phyloP scores from a whole-genome alignment of 768 basidiomycete genomes.

The Dendrothele bispora region DNA sequence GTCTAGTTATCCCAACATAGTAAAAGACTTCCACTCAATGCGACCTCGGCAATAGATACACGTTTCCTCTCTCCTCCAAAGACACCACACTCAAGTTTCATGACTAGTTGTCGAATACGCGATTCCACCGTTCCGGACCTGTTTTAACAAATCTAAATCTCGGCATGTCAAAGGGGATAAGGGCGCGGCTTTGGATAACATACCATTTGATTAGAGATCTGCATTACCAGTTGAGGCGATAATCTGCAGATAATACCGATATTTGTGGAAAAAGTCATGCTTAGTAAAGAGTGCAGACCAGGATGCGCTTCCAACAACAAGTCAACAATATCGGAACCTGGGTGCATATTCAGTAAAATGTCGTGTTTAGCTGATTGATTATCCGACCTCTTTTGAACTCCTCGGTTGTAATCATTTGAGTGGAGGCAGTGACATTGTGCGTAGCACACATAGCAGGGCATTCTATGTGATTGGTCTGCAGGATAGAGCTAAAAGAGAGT shows the following conservation, averaged over 20 bases:
- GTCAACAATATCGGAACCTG: conserved; percentile 91
- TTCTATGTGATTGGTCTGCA: conserved; percentile 86
- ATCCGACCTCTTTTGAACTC: conserved; percentile 89
- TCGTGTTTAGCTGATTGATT: neutral
- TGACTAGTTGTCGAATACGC: conserved; percentile 89
- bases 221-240: conserved; percentile 84
- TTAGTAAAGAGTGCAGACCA: conserved; percentile 94
- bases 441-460: conserved; percentile 99
- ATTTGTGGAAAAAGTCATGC: conserved; percentile 96
- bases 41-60: conserved; percentile 56
- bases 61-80: conserved; percentile 61
- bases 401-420: conserved; percentile 92
- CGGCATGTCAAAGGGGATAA: conserved; percentile 10
- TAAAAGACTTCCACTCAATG: conserved; percentile 41
- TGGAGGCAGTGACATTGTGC: conserved; percentile 94
- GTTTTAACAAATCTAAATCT: conserved; percentile 46
- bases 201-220: conserved; percentile 92
- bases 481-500: conserved; percentile 69
- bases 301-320: conserved; percentile 75
- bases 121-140: conserved; percentile 79
- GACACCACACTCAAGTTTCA: conserved; percentile 77
- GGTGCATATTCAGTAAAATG: neutral
- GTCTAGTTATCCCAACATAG: conserved; percentile 50
- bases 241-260: conserved; percentile 94
- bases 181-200: conserved; percentile 18